Conservation (phyloP, 2,329 filamentous ascomycete species). For the Aspergillus chevalieri region DNA sequence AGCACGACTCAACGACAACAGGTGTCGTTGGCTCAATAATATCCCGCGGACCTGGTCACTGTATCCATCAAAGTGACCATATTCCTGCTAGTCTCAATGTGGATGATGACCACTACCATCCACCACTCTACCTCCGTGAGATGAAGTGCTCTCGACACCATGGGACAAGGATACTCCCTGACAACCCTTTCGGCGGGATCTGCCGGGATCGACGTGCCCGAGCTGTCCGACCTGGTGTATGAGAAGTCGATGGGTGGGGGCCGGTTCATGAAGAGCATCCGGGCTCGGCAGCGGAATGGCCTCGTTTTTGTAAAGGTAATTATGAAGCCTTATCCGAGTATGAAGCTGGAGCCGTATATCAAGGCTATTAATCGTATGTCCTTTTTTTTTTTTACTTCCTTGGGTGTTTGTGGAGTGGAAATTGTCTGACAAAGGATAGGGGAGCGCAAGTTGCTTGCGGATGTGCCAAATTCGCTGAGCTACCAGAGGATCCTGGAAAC, state of each 20-base stretch:
- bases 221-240: slow-evolving; percentile 83
- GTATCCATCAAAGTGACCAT: neutral
- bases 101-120: neutral
- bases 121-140: slow-evolving; percentile 10
- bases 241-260: slow-evolving; percentile 88
- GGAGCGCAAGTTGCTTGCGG: slow-evolving; percentile 70
- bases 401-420: neutral
- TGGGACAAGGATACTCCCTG: slow-evolving; percentile 96
- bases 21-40: neutral
- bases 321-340: slow-evolving; percentile 80
- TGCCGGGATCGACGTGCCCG: slow-evolving; percentile 87
- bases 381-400: neutral
- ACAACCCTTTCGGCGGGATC: slow-evolving; percentile 86
- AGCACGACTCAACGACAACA: neutral
- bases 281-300: slow-evolving; percentile 82
- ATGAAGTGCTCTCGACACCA: slow-evolving; percentile 42
- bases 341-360: slow-evolving; percentile 74
- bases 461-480: slow-evolving; percentile 82
- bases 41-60: neutral
- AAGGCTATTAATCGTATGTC: slow-evolving; percentile 65
- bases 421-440: slow-evolving; percentile 41
- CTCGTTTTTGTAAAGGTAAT: slow-evolving; percentile 91
- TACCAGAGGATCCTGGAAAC: slow-evolving; percentile 92
- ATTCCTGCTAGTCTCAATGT: neutral
- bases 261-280: slow-evolving; percentile 93